Percentiles rank a stretch among this genome's conserved stretches.
These are phyloP conservation scores for Syncephalastrum sp. DNA, from an alignment of 371 early-diverging fungal species.

Conservation along the genomic window DNA sequence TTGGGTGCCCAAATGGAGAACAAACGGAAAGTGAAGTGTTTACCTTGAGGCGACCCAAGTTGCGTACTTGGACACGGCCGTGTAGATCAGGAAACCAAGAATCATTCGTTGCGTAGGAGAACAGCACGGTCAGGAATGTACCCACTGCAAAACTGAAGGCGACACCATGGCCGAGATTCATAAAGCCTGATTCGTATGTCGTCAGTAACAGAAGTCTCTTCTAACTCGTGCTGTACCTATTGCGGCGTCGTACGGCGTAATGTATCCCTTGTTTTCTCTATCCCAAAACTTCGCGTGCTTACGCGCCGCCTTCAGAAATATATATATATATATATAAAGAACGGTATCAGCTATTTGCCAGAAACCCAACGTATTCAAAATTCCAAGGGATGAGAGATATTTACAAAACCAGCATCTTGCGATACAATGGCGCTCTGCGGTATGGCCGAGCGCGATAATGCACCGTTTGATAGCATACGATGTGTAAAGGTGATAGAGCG, in stretches of 20 bases:
- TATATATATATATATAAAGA: too few species aligned
- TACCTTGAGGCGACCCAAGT: conserved; percentile 14
- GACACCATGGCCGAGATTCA: conserved; percentile 20
- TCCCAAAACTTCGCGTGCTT: conserved; percentile 24
- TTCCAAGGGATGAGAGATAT: too few species aligned
- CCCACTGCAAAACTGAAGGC: conserved; percentile 21
- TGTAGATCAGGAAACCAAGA: conserved; percentile 27
- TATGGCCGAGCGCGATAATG: too few species aligned
- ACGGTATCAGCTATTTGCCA: too few species aligned
- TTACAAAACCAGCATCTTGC: too few species aligned
- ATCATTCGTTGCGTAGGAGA: conserved; percentile 23
- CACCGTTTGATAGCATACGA: too few species aligned
- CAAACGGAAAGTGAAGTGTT: conserved; percentile 6
- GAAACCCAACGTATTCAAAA: too few species aligned
- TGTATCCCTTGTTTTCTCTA: conserved; percentile 22
- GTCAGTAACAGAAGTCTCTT: conserved; percentile 5
- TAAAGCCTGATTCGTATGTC: conserved; percentile 12
- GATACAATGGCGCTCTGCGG: too few species aligned
- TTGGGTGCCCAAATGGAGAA: neutral
- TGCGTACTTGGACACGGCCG: conserved; percentile 11
- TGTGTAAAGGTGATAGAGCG: too few species aligned
- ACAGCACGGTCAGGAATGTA: conserved; percentile 15
- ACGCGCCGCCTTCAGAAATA: conserved; percentile 11
- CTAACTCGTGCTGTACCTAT: conserved; percentile 8
- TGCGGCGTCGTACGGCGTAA: conserved; percentile 19